Evolutionary conservation across 148 eudicot species (phyloP), one percentile per base, ranked within the genome.

Genomic region (Rhododendron mucronatum): DNA sequence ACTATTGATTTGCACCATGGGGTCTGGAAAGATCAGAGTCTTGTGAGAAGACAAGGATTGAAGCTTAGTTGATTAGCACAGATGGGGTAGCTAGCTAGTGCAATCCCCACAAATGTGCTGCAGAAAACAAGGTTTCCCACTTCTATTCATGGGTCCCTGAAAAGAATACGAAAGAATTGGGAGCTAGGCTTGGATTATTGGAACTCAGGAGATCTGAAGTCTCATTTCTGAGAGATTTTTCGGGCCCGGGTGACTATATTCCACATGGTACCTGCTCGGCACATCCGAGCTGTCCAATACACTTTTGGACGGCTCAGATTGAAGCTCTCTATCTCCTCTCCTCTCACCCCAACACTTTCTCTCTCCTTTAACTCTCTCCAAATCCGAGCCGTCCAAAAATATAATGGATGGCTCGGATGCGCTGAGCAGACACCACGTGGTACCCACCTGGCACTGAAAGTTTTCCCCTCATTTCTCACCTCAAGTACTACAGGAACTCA

Each of bases 61-160:
- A 83, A 76, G 76, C 79, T 26, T 55, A 55, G 80, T 86, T 50
- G 77, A 76, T 2, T 33, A 35, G 78, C 63, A 81, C 61, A 67
- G 47, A 35, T 41, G 48, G 23, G 20, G 39, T 14, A 71, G 44
- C 37, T 50, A 23, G 45, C 69, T 50, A 78, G 67, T 77, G 85
- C 41, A 63, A 82, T 86, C 85, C 88, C 88, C 83, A 82, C 77
- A 75, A 83, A 75, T 37, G 77, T 30, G 16, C 85, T 48, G 53
- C 88, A 82, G 75, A 57, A 53, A 67, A 59, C 39, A 86, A 80
- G 65, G 83, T 50, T 78, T 47, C 78, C 83, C 83, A 39, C 74
- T 63, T 85, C 20, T 20, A 35, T 67, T 39, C 21, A 85, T 86
- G 87, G 88, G 82, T 74, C 82, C 82, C 82, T 26, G 55, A 16